Base-by-base conservation (phyloP, 2,329 filamentous ascomycete genomes). In the Pseudophaeomoniella oleicola region DNA sequence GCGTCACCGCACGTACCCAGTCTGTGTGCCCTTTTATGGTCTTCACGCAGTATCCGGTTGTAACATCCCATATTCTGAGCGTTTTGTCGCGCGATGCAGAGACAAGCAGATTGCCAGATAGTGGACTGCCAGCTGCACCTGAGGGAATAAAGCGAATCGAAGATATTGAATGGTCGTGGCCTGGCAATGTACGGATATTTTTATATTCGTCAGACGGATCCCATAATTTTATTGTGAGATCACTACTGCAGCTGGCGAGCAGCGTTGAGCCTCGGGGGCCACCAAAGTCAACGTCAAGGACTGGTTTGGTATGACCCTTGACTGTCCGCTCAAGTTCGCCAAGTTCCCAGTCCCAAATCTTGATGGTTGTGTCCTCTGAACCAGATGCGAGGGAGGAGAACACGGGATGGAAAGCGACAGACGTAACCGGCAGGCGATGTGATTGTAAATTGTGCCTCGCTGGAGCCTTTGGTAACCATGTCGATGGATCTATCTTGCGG, bases 281-380 rank as follows among this genome's bases (percentile, higher is more conserved):
- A 27, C 88, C 87, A 59, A 82, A 94, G 51, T 94, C 87, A 22
- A 94, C 75, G 53, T 93, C 86, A 17, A 90, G 62, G 1, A 94
- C 85, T 3, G 84, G 75, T 52, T 82, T 86, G 4, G 86, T 94
- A 52, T 94, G 88, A 1, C 85, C 86, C 54, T 94, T 94, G 39
- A 94, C 72, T 0, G 87, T 94, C 43, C 80, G 68, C 56, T 94
- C 87, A 3, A 93, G 67, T 58, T 94, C 87, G 34, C 88, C 88
- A 16, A 92, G 62, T 51, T 94, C 87, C 81, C 86, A 94, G 52
- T 94, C 87, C 87, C 87, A 94, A 38, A 94, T 87, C 52, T 94
- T 94, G 56, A 96, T 93, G 5, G 82, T 93, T 37, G 75, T 82
- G 57, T 94, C 88, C 55, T 94, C 87, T 5, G 86, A 92, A 12